Conservation (phyloP, 2,329 filamentous ascomycete species). For the Claviceps digitariae region DNA sequence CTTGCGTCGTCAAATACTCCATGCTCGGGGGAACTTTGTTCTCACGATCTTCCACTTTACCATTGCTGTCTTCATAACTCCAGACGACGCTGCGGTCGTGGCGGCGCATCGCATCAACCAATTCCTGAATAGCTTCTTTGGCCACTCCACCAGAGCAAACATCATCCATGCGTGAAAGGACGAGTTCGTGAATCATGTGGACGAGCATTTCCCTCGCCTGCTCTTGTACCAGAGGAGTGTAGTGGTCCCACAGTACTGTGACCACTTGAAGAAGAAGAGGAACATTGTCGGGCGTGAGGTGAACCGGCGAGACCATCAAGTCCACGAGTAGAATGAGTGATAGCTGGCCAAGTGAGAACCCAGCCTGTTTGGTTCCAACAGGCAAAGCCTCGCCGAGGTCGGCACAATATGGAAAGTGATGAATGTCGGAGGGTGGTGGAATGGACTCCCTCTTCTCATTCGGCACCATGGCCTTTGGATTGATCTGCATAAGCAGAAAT, state of each 20-base stretch:
- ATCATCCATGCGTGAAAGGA: slow-evolving; percentile 67
- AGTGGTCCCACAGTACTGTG: slow-evolving; percentile 93
- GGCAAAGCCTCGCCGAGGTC: slow-evolving; percentile 69
- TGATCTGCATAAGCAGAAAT: slow-evolving; percentile 81
- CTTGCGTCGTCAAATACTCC: slow-evolving; percentile 67
- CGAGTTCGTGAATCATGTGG: slow-evolving; percentile 89
- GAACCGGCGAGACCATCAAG: slow-evolving; percentile 83
- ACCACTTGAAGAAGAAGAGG: slow-evolving; percentile 83
- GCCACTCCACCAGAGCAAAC: slow-evolving; percentile 44
- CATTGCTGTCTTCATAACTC: slow-evolving; percentile 87
- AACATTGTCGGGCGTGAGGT: slow-evolving; percentile 64
- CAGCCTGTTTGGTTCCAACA: slow-evolving; percentile 79
- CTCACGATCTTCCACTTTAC: slow-evolving; percentile 57
- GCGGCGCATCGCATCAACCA: slow-evolving; percentile 75
- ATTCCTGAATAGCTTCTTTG: slow-evolving; percentile 67
- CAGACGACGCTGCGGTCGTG: slow-evolving; percentile 79
- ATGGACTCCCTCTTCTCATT: slow-evolving; percentile 63
- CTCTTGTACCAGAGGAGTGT: slow-evolving; percentile 86
- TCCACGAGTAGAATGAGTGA: slow-evolving; percentile 91
- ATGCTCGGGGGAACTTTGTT: slow-evolving; percentile 79
- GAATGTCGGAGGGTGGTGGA: slow-evolving; percentile 58
- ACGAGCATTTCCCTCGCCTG: slow-evolving; percentile 97
- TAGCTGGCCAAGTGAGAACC: slow-evolving; percentile 83
- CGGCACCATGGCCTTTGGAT: slow-evolving; percentile 92
- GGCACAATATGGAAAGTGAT: slow-evolving; percentile 74